Evolutionary conservation across 2,329 filamentous ascomycete species (phyloP).

Genomic region (Penicillium sp.): DNA sequence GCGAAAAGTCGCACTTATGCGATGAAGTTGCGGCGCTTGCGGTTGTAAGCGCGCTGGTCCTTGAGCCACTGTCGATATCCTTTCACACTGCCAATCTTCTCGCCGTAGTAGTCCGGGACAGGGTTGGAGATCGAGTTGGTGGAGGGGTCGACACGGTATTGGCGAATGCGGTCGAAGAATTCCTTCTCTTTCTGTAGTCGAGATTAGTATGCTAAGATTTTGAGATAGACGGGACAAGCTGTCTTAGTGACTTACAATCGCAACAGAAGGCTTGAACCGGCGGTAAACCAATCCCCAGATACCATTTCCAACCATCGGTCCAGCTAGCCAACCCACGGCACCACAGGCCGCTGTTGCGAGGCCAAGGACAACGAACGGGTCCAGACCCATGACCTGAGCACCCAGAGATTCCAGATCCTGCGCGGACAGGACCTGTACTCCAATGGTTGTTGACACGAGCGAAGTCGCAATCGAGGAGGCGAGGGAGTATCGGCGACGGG

Average conservation of each 20-base stretch:
- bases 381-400: slow-evolving; percentile 76
- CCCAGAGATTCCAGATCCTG: slow-evolving; percentile 69
- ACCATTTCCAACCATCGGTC: slow-evolving; percentile 78
- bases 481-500: slow-evolving; percentile 81
- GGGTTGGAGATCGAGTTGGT: slow-evolving; percentile 90
- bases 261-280: slow-evolving; percentile 72
- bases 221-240: not conserved
- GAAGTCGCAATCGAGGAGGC: slow-evolving; percentile 73
- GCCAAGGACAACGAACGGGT: slow-evolving; percentile 84
- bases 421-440: slow-evolving; percentile 63
- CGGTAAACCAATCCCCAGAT: slow-evolving; percentile 79
- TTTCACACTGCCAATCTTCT: slow-evolving; percentile 92
- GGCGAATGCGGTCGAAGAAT: slow-evolving; percentile 91
- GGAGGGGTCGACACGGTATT: slow-evolving; percentile 87
- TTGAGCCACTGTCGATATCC: slow-evolving; percentile 96
- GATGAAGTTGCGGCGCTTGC: slow-evolving; percentile 67
- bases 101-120: slow-evolving; percentile 96
- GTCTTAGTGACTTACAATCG: slow-evolving; percentile 56
- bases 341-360: slow-evolving; percentile 76
- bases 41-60: slow-evolving; percentile 95
- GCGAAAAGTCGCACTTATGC: slow-evolving; percentile 21
- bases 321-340: slow-evolving; percentile 84
- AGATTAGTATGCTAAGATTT: not conserved
- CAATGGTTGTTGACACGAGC: slow-evolving; percentile 60
- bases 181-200: slow-evolving; percentile 78